A percentile compares a stretch with the other conserved stretches of the same genome.
Evolutionary conservation across 208 protist species (phyloP).

Genomic region (Herpetomonas tarakana): DNA sequence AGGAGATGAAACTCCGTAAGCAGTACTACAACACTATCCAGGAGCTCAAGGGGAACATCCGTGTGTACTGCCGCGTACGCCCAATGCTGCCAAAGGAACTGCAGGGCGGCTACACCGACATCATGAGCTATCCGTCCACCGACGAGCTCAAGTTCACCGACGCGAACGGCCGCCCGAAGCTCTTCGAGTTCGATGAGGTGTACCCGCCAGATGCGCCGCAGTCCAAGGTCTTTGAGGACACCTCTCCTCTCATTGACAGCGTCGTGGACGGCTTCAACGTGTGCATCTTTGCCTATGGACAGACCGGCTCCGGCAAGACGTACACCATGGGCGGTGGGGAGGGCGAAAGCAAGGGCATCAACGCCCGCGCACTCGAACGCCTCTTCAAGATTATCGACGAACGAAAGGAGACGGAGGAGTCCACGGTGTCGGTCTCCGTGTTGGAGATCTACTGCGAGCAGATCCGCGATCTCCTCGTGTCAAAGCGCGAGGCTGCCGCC

Average conservation of each 20-base stretch:
- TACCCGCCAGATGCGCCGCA: slow-evolving; percentile 77
- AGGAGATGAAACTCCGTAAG: slow-evolving; percentile 90
- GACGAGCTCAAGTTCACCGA: slow-evolving; percentile 85
- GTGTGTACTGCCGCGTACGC: slow-evolving; percentile 93
- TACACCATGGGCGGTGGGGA: slow-evolving; percentile 87
- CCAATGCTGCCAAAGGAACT: slow-evolving; percentile 84
- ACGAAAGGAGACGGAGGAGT: slow-evolving; percentile 81
- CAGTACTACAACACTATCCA: slow-evolving; percentile 93
- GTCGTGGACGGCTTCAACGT: slow-evolving; percentile 94
- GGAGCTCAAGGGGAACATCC: slow-evolving; percentile 93
- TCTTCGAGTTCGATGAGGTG: slow-evolving; percentile 92
- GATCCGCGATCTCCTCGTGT: slow-evolving; percentile 84
- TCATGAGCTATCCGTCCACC: slow-evolving; percentile 76
- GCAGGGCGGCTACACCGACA: slow-evolving; percentile 58
- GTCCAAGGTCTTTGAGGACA: slow-evolving; percentile 90
- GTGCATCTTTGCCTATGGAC: slow-evolving; percentile 94
- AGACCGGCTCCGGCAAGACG: slow-evolving; percentile 92
- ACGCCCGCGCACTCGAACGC: slow-evolving; percentile 82
- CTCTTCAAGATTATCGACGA: slow-evolving; percentile 89
- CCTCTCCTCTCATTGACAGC: slow-evolving; percentile 89
- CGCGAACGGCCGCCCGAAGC: slow-evolving; percentile 66
- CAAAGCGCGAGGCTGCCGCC: slow-evolving; percentile 48
- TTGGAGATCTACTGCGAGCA: slow-evolving; percentile 92
- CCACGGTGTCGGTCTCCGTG: slow-evolving; percentile 78
- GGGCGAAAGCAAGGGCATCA: slow-evolving; percentile 82